phyloP scores from a whole-genome alignment of 2,329 filamentous ascomycete genomes.

The Diplodia scrobiculata region DNA sequence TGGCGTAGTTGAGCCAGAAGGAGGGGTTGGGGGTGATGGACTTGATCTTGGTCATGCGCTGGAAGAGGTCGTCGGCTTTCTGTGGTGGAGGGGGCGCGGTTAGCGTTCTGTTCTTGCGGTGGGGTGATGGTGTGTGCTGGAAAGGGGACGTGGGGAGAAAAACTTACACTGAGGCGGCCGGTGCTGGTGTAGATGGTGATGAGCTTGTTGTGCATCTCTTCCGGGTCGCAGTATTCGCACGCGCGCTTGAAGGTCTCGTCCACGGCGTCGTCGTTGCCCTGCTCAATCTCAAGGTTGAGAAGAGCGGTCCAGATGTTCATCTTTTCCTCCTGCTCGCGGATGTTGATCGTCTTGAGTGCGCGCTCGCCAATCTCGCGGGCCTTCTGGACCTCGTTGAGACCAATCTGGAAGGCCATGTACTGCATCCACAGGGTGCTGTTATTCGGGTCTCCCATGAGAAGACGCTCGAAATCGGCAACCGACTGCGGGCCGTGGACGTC shows the following conservation, averaged over 20 bases:
- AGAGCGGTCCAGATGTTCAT: constrained; percentile 93
- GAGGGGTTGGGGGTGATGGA: constrained; percentile 71
- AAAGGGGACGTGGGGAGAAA: not conserved
- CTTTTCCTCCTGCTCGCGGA: constrained; percentile 88
- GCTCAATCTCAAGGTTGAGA: constrained; percentile 90
- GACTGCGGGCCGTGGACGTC: constrained; percentile 87
- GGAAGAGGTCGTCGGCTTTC: constrained; percentile 88
- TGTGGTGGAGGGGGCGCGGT: constrained; percentile 47
- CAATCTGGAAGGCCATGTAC: constrained; percentile 98
- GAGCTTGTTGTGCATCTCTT: constrained; percentile 85
- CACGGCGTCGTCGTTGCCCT: constrained; percentile 78
- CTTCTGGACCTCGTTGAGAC: constrained; percentile 83
- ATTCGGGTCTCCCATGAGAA: constrained; percentile 88
- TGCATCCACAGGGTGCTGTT: constrained; percentile 92
- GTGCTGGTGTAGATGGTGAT: constrained; percentile 95
- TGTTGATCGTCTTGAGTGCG: constrained; percentile 86
- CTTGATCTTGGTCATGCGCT: constrained; percentile 83
- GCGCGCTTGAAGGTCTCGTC: constrained; percentile 89
- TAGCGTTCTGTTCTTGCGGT: constrained; percentile 28
- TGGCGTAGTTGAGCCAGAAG: constrained; percentile 93
- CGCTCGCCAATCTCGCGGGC: constrained; percentile 88
- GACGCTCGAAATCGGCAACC: constrained; percentile 87
- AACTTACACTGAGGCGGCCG: constrained; percentile 74
- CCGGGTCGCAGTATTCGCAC: constrained; percentile 88
- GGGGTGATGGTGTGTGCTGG: not conserved